A percentile compares a stretch with the other conserved stretches of the same genome.
These are phyloP conservation scores for Cucurbita pepo DNA, from an alignment of 306 rosid genomes.

Conservation along the genomic window DNA sequence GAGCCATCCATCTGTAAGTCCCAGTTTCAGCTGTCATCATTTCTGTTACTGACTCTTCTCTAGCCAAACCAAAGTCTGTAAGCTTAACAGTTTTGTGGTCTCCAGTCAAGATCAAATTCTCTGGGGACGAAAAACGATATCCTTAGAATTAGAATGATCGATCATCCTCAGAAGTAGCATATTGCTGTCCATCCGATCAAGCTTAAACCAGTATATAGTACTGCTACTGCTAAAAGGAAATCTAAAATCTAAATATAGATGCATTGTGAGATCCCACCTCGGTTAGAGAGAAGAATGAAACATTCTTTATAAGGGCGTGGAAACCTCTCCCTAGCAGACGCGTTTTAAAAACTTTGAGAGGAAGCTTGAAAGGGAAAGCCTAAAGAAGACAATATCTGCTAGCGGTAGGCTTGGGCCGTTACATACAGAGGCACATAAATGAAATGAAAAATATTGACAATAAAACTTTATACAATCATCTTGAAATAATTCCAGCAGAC, in stretches of 20 bases:
- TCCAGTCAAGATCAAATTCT: slow-evolving; percentile 69
- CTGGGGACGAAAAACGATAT: slow-evolving; percentile 20
- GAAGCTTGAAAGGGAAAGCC: too few species aligned
- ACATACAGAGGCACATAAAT: not conserved
- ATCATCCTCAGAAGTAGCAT: not conserved
- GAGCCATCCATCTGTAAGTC: slow-evolving; percentile 98
- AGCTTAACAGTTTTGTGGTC: slow-evolving; percentile 77
- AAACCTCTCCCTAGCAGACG: too few species aligned
- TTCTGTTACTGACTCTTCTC: slow-evolving; percentile 88
- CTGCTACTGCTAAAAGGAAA: too few species aligned
- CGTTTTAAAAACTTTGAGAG: too few species aligned
- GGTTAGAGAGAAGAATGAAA: too few species aligned
- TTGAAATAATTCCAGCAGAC: not conserved
- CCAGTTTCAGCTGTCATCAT: slow-evolving; percentile 99
- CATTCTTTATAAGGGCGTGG: too few species aligned
- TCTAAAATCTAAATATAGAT: too few species aligned
- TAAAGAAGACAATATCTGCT: too few species aligned
- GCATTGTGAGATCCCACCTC: too few species aligned
- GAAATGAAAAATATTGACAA: not conserved
- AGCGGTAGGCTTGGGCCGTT: too few species aligned
- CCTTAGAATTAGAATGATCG: not conserved
- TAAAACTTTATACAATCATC: not conserved
- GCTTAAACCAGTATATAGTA: too few species aligned
- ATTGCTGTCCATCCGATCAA: not conserved
- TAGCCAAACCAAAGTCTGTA: slow-evolving; percentile 87